Percentiles rank a stretch among this genome's conserved stretches.
These are phyloP conservation scores for Phytopythium oedochilum DNA, from an alignment of 352 stramenopile species.

Conservation along the genomic window DNA sequence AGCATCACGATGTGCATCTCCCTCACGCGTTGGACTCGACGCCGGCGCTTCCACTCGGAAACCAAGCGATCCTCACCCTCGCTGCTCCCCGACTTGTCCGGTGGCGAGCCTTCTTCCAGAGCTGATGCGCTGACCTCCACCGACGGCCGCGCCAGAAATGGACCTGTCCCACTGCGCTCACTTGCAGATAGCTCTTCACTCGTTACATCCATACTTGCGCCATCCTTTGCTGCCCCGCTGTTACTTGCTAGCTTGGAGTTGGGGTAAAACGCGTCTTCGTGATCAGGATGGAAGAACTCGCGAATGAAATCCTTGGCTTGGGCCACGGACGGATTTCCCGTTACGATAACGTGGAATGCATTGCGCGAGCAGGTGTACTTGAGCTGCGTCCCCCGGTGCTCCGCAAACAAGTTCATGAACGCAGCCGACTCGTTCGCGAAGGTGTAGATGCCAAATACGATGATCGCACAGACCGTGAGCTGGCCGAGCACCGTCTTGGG, in stretches of 20 bases:
- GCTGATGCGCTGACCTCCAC: constrained; percentile 2
- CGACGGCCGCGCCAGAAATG: no score
- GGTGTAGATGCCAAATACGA: constrained; percentile 85
- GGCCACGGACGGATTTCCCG: constrained; percentile 66
- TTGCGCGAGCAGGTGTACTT: constrained; percentile 66
- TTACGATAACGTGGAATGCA: constrained; percentile 82
- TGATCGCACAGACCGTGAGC: constrained; percentile 74
- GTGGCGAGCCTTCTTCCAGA: constrained; percentile 24
- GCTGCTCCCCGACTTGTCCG: constrained; percentile 1
- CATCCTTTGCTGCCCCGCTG: neutral
- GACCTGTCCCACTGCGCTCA: neutral
- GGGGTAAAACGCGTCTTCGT: constrained; percentile 40
- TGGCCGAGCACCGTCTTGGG: constrained; percentile 81
- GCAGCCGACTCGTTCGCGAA: constrained; percentile 81
- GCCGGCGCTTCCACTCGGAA: constrained; percentile 46
- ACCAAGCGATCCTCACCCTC: constrained; percentile 17
- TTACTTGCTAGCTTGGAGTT: neutral
- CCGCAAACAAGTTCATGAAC: constrained; percentile 73
- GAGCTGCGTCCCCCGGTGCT: constrained; percentile 45
- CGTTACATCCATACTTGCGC: neutral
- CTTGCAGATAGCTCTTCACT: constrained; percentile 3
- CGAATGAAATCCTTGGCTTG: constrained; percentile 86
- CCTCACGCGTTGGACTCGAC: constrained; percentile 36
- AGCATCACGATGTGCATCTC: constrained; percentile 81
- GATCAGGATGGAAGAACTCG: constrained; percentile 87